These are phyloP conservation scores for Neonothopanus nambi DNA, from an alignment of 1,284 basidiomycete species.

Conservation along the genomic window DNA sequence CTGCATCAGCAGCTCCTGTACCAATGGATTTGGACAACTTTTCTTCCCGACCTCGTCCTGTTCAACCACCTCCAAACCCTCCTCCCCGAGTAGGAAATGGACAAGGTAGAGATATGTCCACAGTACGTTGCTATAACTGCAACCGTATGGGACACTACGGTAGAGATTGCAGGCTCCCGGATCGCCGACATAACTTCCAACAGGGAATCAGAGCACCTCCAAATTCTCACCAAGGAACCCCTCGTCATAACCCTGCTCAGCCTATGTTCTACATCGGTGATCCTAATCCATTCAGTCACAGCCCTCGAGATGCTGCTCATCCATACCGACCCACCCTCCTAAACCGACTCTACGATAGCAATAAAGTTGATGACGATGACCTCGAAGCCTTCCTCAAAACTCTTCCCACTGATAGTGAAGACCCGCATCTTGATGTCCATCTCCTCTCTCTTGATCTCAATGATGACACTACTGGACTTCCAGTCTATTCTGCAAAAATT, in stretches of 20 bases:
- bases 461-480: not conserved
- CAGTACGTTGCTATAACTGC: not conserved
- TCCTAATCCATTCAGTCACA: not conserved
- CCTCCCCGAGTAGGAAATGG: not conserved
- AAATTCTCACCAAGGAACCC: too few relatives aligned
- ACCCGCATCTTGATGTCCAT: not conserved
- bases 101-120: not conserved
- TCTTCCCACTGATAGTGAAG: not conserved
- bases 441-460: not conserved
- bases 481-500: not conserved
- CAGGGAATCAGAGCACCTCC: too few relatives aligned
- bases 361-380: not conserved
- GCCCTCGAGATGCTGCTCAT: not conserved
- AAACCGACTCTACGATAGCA: not conserved
- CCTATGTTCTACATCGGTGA: not conserved
- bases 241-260: too few relatives aligned
- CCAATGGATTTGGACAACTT: conserved; percentile 6
- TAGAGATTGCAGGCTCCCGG: not conserved
- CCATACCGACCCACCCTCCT: not conserved
- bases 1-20: not conserved
- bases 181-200: not conserved
- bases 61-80: too few relatives aligned
- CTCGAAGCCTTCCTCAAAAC: too few relatives aligned
- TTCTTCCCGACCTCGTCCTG: not conserved
- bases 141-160: not conserved